Evolutionary conservation across 768 basidiomycete genomes (phyloP), one percentile per base, ranked within the genome.

Genomic region (Pleurotus pulmonarius): DNA sequence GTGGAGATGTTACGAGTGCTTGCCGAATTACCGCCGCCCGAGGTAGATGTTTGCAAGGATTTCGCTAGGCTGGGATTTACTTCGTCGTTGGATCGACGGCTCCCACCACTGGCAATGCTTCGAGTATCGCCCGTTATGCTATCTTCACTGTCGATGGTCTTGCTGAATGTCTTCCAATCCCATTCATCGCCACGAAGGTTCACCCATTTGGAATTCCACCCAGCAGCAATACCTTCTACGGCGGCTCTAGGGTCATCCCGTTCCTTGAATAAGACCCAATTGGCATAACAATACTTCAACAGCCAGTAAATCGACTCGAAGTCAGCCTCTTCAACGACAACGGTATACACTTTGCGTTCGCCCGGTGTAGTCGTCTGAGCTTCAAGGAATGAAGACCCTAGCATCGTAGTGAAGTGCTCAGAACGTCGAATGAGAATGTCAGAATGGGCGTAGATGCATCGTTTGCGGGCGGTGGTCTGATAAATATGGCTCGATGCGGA

Each of bases 281-380:
- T 87, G 5, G 83, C 83, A 60, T 91, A 92, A 55, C 87, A 82
- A 68, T 79, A 90, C 65, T 88, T 88, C 37, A 91, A 70, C 24
- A 90, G 66, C 89, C 89, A 91, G 64, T 88, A 90, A 3, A 90
- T 78, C 0, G 88, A 90, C 56, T 83, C 80, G 59, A 86, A 92
- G 57, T 88, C 87, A 5, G 87, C 87, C 66, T 91, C 89, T 60
- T 90, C 85, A 5, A 91, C 84, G n/a, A 87, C 73, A 48, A 91
- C 69, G 1, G 82, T 86, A 64, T 83, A 81, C 0, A 83, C 60
- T 63, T 86, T 83, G 57, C 85, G 72, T 61, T 83, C 81, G 20
- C 77, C 80, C 2, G 71, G 68, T 7, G 67, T 29, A 22, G 71
- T 62, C 15, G 70, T 49, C 1, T 69, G 47, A 49, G 71, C 84